Percentiles rank a stretch among this genome's conserved stretches.
Evolutionary conservation across 2,329 filamentous ascomycete species (phyloP).

Genomic region (Trichothecium sympodiale): DNA sequence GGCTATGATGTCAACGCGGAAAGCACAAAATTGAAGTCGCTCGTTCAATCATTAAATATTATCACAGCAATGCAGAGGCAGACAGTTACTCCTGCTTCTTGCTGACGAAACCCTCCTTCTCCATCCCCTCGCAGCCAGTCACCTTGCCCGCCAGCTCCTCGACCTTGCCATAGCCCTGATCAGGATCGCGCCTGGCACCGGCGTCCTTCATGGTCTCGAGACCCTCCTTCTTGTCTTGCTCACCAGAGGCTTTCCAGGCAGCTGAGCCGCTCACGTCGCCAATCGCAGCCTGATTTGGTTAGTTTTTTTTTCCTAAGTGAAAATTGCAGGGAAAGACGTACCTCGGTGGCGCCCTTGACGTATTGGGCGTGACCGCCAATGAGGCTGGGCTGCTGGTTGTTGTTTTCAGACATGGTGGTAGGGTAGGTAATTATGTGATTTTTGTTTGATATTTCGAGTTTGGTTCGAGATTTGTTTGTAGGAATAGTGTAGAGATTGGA

Average conservation of each 20-base stretch:
- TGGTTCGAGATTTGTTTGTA: too few relatives aligned
- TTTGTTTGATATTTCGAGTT: too few relatives aligned
- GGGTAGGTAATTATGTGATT: background rate
- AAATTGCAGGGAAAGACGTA: slow-evolving; percentile 17
- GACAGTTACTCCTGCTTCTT: slow-evolving; percentile 17
- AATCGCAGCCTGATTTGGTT: slow-evolving; percentile 36
- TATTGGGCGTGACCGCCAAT: slow-evolving; percentile 55
- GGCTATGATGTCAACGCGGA: background rate
- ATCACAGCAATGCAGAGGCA: background rate
- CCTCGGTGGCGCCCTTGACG: slow-evolving; percentile 57
- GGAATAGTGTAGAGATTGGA: too few relatives aligned
- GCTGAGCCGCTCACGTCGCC: slow-evolving; percentile 51
- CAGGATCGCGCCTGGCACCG: slow-evolving; percentile 41
- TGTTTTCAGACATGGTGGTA: slow-evolving; percentile 17
- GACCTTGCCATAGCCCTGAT: slow-evolving; percentile 47
- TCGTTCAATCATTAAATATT: background rate
- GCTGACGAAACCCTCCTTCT: slow-evolving; percentile 47
- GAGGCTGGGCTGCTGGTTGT: slow-evolving; percentile 42
- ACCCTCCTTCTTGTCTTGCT: slow-evolving; percentile 52
- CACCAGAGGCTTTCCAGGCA: slow-evolving; percentile 52
- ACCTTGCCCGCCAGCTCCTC: slow-evolving; percentile 55
- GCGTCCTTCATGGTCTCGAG: slow-evolving; percentile 52
- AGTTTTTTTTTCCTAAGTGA: background rate
- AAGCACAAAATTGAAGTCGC: too few relatives aligned
- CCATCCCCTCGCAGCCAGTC: slow-evolving; percentile 60